These are phyloP conservation scores for Blastomyces emzantsi DNA, from an alignment of 2,329 filamentous ascomycete genomes.

Conservation along the genomic window DNA sequence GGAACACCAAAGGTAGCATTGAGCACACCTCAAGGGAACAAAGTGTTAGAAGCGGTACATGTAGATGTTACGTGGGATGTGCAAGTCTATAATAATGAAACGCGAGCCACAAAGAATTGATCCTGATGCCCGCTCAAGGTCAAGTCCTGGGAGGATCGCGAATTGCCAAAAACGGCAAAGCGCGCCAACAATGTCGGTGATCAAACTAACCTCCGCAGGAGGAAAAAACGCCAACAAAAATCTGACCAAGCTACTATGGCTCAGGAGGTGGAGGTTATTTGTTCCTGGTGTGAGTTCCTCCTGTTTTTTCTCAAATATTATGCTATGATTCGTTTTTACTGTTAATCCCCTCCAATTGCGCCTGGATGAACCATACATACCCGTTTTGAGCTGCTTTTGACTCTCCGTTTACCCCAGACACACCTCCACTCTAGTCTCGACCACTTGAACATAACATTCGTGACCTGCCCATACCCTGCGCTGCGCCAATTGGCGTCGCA, in stretches of 20 bases:
- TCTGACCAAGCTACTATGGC: not conserved
- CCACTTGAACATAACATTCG: not conserved
- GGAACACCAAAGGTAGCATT: not conserved
- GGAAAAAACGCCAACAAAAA: not conserved
- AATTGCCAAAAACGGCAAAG: conserved; percentile 3
- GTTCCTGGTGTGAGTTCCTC: not conserved
- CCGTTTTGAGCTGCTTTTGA: not conserved
- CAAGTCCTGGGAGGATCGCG: not conserved
- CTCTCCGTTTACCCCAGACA: not conserved
- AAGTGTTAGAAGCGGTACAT: not conserved
- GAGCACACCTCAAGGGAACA: not conserved
- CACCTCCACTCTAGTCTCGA: not conserved
- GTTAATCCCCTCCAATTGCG: not conserved
- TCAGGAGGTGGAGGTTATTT: not conserved
- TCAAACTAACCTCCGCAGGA: not conserved
- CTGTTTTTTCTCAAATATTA: not conserved
- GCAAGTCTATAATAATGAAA: not conserved
- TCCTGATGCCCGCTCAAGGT: not conserved
- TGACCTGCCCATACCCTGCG: not conserved
- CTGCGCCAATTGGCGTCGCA: not conserved
- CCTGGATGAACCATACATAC: not conserved
- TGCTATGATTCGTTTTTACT: not conserved
- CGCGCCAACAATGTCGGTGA: not conserved
- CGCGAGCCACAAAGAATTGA: not conserved
- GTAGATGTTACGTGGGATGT: not conserved